These are phyloP conservation scores for Fusarium redolens DNA, from an alignment of 2,329 filamentous ascomycete genomes.

Conservation along the genomic window DNA sequence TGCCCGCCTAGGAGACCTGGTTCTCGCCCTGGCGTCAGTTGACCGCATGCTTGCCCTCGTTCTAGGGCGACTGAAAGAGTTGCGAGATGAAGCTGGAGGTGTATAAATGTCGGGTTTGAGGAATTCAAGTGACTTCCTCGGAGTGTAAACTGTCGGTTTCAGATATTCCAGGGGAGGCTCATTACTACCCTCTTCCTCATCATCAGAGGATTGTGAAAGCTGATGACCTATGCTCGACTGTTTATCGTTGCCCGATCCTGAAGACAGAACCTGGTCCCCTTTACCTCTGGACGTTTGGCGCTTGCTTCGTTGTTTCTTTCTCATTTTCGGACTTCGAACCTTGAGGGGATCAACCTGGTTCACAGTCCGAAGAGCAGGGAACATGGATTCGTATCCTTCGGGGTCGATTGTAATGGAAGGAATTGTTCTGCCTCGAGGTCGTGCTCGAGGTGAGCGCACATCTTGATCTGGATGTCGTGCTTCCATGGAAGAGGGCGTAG, in stretches of 20 bases:
- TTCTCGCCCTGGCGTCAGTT: not conserved
- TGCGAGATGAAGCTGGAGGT: slow-evolving; percentile 21
- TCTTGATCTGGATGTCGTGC: not conserved
- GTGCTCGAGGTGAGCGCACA: not conserved
- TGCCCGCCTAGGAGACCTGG: slow-evolving; percentile 8
- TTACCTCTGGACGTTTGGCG: not conserved
- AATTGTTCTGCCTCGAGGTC: not conserved
- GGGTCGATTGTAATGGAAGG: slow-evolving; percentile 29
- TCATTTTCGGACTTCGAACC: not conserved
- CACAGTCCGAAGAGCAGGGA: slow-evolving; percentile 30
- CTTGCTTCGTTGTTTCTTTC: not conserved
- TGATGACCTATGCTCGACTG: not conserved
- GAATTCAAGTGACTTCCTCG: slow-evolving; percentile 16
- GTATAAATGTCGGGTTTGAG: slow-evolving; percentile 28
- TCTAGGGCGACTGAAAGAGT: not conserved
- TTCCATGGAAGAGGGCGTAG: slow-evolving; percentile 3
- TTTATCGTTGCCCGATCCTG: not conserved
- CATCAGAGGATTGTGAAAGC: not conserved
- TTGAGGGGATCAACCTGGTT: slow-evolving; percentile 1
- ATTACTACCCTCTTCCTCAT: not conserved
- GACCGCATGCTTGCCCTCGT: not conserved
- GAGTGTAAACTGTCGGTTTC: slow-evolving; percentile 27
- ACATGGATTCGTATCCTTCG: slow-evolving; percentile 40
- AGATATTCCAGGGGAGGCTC: slow-evolving; percentile 7
- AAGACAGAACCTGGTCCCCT: not conserved